These are phyloP conservation scores for Plantago major DNA, from an alignment of 257 asterid species.

Conservation along the genomic window DNA sequence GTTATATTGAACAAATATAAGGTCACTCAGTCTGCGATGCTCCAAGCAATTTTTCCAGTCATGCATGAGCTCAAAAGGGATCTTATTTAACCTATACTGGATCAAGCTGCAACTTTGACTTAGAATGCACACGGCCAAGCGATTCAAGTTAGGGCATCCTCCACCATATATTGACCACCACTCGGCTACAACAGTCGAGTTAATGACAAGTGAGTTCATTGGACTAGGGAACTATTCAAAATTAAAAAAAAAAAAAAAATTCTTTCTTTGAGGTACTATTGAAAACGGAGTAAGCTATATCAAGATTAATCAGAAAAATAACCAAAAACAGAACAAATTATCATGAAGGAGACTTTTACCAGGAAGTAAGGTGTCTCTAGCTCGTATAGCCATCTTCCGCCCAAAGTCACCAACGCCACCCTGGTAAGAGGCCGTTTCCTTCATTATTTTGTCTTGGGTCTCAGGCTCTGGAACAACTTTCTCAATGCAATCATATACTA, in stretches of 20 bases:
- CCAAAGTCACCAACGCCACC: slow-evolving; percentile 87
- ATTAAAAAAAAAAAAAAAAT: too few relatives aligned
- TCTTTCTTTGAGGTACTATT: background rate
- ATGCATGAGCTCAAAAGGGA: slow-evolving; percentile 55
- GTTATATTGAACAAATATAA: slow-evolving; percentile 70
- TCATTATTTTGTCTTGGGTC: slow-evolving; percentile 73
- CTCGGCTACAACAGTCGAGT: slow-evolving; percentile 53
- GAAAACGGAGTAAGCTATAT: background rate
- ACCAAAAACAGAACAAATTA: background rate
- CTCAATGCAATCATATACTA: slow-evolving; percentile 84
- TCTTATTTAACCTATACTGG: slow-evolving; percentile 41
- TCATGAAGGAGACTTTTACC: slow-evolving; percentile 40
- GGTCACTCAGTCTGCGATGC: slow-evolving; percentile 76
- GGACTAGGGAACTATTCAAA: background rate
- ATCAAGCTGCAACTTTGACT: slow-evolving; percentile 87
- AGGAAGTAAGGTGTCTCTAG: slow-evolving; percentile 76
- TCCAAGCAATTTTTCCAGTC: slow-evolving; percentile 69
- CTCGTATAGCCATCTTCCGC: slow-evolving; percentile 89
- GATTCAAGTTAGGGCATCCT: slow-evolving; percentile 86
- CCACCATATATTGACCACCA: slow-evolving; percentile 98
- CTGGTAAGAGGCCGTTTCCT: slow-evolving; percentile 73
- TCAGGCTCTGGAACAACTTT: slow-evolving; percentile 75
- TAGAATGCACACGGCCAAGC: slow-evolving; percentile 74
- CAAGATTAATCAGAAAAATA: background rate
- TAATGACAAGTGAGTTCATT: slow-evolving; percentile 21